Conservation (phyloP, 176 grass and related monocot genomes). For the Saccharum spontaneum region DNA sequence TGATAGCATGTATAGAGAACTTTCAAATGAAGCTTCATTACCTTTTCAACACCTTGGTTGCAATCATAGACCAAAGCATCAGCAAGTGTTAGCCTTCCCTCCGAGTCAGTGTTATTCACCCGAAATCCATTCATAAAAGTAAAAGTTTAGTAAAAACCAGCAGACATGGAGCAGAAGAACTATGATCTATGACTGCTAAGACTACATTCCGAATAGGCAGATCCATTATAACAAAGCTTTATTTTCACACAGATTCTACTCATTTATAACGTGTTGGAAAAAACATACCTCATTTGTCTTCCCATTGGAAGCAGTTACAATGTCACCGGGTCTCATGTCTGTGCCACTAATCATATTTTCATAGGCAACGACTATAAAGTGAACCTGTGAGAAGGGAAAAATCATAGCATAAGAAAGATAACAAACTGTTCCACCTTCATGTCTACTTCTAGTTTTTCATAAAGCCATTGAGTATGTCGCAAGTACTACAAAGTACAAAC, state of each 20-base stretch:
- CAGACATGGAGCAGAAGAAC: neutral
- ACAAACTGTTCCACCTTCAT: neutral
- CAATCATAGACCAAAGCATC: slow-evolving; percentile 77
- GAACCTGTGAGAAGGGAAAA: slow-evolving; percentile 51
- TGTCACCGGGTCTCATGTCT: slow-evolving; percentile 98
- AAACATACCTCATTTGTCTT: slow-evolving; percentile 99
- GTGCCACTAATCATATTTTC: slow-evolving; percentile 99
- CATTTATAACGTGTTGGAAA: too few species aligned
- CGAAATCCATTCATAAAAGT: slow-evolving; percentile 26
- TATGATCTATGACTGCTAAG: too few species aligned
- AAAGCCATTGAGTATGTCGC: neutral
- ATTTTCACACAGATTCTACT: too few species aligned
- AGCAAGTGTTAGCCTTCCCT: slow-evolving; percentile 77
- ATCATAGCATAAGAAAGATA: neutral
- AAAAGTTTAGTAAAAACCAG: neutral
- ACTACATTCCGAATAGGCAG: too few species aligned
- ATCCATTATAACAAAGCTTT: too few species aligned
- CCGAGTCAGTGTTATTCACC: slow-evolving; percentile 90
- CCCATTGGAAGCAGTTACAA: slow-evolving; percentile 94
- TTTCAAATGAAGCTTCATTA: slow-evolving; percentile 25
- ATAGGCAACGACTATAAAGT: slow-evolving; percentile 97
- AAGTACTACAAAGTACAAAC: slow-evolving; percentile 40
- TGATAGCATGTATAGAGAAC: neutral
- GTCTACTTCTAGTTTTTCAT: neutral
- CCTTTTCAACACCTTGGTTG: slow-evolving; percentile 92